Base-by-base conservation (phyloP, 805 yeast genomes). In the Metschnikowia vanudenii region DNA sequence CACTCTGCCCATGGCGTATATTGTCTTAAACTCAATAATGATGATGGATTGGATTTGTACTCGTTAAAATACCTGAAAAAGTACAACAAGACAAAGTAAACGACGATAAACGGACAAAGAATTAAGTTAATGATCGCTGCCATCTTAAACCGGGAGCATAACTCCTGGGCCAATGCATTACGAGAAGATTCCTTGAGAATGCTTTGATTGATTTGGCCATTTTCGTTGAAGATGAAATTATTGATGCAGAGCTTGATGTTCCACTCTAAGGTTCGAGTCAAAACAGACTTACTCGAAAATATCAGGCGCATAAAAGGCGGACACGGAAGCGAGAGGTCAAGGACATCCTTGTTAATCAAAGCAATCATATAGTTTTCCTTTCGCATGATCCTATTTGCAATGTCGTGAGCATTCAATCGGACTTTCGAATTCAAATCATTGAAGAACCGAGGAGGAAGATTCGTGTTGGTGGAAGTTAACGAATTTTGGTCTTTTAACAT, bases 341-440 rank as follows among this genome's bases (percentile, higher is more conserved):
- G 66, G 1, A 92, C 69, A 48, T 86, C 81, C 55, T 83, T 87
- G 65, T 89, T 91, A 58, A 88, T 82, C 54, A 94, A 67, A 1
- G 97, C 97, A 60, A 94, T 89, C 75, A 90, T 76, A 63, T 91
- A 94, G 61, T 94, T 94, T 50, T 94, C 99, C 55, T 84, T 88
- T 50, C 99, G 74, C 99, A 94, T 91, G 46, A 94, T 86, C 48
- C 99, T 74, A 61, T 94, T 95, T 12, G 97, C 98, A 42, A 94
- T 88, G 58, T 85, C 94, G 63, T 91, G 97, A 3, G 98, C 96
- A 59, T 88, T 92, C 43, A 94, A 74, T 52, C 91, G 74, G 42
- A 81, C 79, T 58, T 85, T 86, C 1, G 90, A 81, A 50, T 79
- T 83, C 48, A 82, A 72, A 59, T 85, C 91, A 51, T 66, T 68